phyloP scores from a whole-genome alignment of 1,284 basidiomycete species.

The Fomitopsis palustris region DNA sequence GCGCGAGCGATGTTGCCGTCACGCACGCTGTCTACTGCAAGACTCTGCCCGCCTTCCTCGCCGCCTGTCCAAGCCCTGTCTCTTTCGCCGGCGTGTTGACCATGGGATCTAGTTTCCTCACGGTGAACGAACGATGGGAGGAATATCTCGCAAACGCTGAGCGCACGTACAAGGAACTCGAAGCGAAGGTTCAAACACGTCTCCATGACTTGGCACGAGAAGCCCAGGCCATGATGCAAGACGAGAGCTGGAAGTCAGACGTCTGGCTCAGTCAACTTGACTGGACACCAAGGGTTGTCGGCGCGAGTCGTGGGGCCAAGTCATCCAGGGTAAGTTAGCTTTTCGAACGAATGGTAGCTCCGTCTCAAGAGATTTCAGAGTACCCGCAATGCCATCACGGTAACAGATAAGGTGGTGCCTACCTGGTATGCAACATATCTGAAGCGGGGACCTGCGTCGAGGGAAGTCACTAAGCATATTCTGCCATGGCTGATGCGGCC shows the following conservation, averaged over 20 bases:
- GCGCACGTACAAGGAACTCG: constrained; percentile 71
- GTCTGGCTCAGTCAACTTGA: constrained; percentile 92
- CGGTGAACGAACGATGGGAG: constrained; percentile 90
- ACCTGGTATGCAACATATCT: constrained; percentile 76
- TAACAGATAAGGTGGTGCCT: constrained; percentile 36
- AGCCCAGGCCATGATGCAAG: constrained; percentile 46
- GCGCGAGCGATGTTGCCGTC: constrained; percentile 79
- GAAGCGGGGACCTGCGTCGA: constrained; percentile 39
- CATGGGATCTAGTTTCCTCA: constrained; percentile 91
- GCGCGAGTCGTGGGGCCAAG: constrained; percentile 61
- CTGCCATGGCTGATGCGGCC: constrained; percentile 78
- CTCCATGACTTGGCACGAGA: constrained; percentile 69
- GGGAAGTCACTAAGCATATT: constrained; percentile 60
- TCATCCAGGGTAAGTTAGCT: constrained; percentile 16
- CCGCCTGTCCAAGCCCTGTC: constrained; percentile 88
- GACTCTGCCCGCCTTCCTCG: constrained; percentile 83
- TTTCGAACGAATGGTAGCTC: not conserved
- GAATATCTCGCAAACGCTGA: constrained; percentile 81
- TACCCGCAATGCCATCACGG: not conserved
- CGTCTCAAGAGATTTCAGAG: not conserved
- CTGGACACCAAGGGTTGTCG: constrained; percentile 87
- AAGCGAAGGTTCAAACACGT: constrained; percentile 68
- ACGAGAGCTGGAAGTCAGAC: constrained; percentile 66
- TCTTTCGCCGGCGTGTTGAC: constrained; percentile 89
- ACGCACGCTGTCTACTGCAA: constrained; percentile 83